These are phyloP conservation scores for Solanum aculeatissimum DNA, from an alignment of 305 asterid genomes.

Conservation along the genomic window DNA sequence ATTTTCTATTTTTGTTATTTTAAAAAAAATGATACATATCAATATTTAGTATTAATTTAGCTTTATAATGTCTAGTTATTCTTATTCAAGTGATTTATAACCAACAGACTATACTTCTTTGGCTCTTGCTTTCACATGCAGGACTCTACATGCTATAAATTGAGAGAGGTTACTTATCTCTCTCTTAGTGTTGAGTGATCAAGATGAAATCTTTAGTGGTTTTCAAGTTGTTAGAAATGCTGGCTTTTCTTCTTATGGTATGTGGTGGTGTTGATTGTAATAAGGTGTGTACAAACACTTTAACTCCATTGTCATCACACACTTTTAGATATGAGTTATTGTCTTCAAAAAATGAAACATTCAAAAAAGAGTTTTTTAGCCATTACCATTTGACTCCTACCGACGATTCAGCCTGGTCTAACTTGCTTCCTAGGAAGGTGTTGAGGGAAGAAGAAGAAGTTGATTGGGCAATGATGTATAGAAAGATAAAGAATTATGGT, in stretches of 20 bases:
- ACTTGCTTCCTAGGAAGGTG: slow-evolving; percentile 66
- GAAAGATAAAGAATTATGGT: slow-evolving; percentile 33
- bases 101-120: not conserved
- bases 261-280: slow-evolving; percentile 21
- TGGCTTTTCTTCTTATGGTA: slow-evolving; percentile 1
- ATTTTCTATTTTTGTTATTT: no score
- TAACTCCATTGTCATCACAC: slow-evolving; percentile 42
- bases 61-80: no score
- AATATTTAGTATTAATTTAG: no score
- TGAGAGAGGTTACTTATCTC: not conserved
- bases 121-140: slow-evolving; percentile 27
- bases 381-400: slow-evolving; percentile 81
- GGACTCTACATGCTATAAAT: slow-evolving; percentile 12
- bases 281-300: slow-evolving; percentile 57
- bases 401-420: slow-evolving; percentile 64
- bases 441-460: slow-evolving; percentile 41
- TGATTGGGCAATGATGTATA: slow-evolving; percentile 46
- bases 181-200: not conserved
- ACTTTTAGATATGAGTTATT: slow-evolving; percentile 47
- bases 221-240: slow-evolving; percentile 1
- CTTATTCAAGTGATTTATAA: no score
- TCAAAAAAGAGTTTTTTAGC: slow-evolving; percentile 42
- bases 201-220: slow-evolving; percentile 21
- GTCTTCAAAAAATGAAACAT: slow-evolving; percentile 47
- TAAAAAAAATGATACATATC: no score